Base-by-base conservation (phyloP, 805 yeast species). In the Wickerhamomyces chambardii region DNA sequence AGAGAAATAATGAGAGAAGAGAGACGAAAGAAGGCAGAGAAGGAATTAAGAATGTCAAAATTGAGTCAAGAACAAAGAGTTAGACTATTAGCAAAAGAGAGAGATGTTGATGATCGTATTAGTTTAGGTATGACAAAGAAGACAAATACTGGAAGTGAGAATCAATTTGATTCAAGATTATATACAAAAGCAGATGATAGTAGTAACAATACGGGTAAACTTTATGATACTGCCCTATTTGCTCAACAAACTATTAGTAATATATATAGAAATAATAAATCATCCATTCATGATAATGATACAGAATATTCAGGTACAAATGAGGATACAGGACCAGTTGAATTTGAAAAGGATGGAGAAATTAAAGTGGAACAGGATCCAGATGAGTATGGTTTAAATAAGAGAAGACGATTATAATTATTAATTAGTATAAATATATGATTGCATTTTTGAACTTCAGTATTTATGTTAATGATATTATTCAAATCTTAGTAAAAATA, bases 221-320 rank as follows among this genome's bases (percentile, higher is more conserved):
- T 75, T 4, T 80, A 79, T 45, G 81, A 75, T 41, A 64, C 53
- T 34, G 78, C 85, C 1, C 51, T 81, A 18, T 79, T 78, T 28
- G 70, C 64, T 4, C 75, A 72, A 36, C 72, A 68, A 36, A 74
- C 70, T 5, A 55, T 74, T 7, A 63, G 64, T 31, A 65, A 61
- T 34, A 62, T 76, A 12, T 77, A 75, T 46, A 59, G 71, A 39
- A 64, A 70, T 27, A 19, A 19, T 19, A 19, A 19, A n/a, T n/a
- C n/a, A n/a, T n/a, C n/a, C n/a, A n/a, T n/a, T n/a, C n/a, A n/a
- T 19, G 22, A 19, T 19, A 37, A 54, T 14, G 42, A 42, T 14
- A 34, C 35, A 6, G 31, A 4, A 5, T 15, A 15, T 28, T 5
- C 6, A 6, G 29, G 42, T 35, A 34, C 58, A 3, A 56, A 46